Evolutionary conservation across 129 eudicot species (phyloP), one percentile per base, ranked within the genome.

Genomic region (Apium graveolens): DNA sequence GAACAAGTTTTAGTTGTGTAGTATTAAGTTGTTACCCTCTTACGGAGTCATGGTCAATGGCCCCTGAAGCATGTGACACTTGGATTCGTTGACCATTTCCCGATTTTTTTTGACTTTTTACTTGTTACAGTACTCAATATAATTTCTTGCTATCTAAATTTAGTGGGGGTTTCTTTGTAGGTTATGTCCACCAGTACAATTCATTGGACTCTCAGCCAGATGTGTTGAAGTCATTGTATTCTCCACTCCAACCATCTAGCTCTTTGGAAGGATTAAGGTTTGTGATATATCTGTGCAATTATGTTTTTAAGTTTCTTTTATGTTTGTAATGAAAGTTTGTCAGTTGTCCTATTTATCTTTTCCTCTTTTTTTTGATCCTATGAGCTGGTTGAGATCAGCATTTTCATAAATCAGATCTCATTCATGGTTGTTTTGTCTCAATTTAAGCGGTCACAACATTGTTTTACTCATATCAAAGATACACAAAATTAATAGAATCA

Each of bases 201-300:
- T 87, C 96, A 8, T 85, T 92, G 91, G 89, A 96, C 78, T 92
- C 99, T 53, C 93, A 92, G 79, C 99, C 99, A 38, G 99, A 96
- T 86, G 99, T 96, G 49, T 84, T 92, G 77, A 92, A 90, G 76
- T 92, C 99, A 49, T 82, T 96, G 75, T 92, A 92, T 85, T 92
- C 99, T 83, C 99, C 99, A 76, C 90, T 96, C 81, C 97, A 90
- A 80, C 88, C 91, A 83, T 89, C 97, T 78, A 92, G 93, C 85
- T 86, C 99, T 81, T 80, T 92, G 80, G 96, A 96, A 83, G 97
- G 92, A 34, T 81, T 90, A 76, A 96, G 97, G 99, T 92, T n/a
- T 75, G 65, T 74, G 63, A 79, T 78, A 31, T 51, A 73, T 76
- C 14, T 18, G 39, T 35, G 45, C 8, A 31, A 13, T 16, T 18